These are phyloP conservation scores for Colletotrichum sojae DNA, from an alignment of 2,329 filamentous ascomycete genomes.

Conservation along the genomic window DNA sequence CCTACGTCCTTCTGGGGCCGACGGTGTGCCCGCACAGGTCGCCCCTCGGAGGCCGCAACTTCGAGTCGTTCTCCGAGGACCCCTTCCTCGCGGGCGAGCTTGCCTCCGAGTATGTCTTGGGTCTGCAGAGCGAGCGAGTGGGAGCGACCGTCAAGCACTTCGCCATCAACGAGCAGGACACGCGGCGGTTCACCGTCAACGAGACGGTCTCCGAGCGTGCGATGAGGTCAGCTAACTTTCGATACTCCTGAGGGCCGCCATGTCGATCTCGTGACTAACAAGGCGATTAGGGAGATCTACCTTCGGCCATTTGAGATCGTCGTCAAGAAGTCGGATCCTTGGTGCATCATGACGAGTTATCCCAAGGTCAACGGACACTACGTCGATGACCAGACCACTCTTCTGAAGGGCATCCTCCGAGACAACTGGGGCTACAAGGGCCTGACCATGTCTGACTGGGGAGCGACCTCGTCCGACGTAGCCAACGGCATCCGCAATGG, in stretches of 20 bases:
- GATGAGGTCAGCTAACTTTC: background rate
- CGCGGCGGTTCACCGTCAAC: conserved; percentile 1
- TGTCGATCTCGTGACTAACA: background rate
- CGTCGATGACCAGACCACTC: background rate
- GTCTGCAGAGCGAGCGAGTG: conserved; percentile 45
- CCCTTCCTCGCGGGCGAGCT: conserved; percentile 58
- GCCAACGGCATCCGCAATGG: too few species aligned
- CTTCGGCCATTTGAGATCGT: conserved; percentile 54
- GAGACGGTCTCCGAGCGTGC: background rate
- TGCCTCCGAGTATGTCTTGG: conserved; percentile 46
- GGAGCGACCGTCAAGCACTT: conserved; percentile 36
- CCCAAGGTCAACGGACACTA: conserved; percentile 54
- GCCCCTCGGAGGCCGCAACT: conserved; percentile 74
- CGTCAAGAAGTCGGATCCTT: conserved; percentile 51
- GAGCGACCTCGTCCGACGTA: conserved; percentile 1
- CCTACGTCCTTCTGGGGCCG: conserved; percentile 71
- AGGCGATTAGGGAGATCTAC: conserved; percentile 45
- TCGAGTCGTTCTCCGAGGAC: conserved; percentile 74
- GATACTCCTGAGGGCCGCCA: background rate
- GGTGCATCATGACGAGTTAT: conserved; percentile 55
- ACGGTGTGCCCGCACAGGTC: conserved; percentile 75
- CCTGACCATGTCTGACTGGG: conserved; percentile 64
- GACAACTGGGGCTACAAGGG: conserved; percentile 62
- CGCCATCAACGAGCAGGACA: conserved; percentile 3
- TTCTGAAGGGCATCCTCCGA: conserved; percentile 54